These are phyloP conservation scores for Posidonia oceanica DNA, from an alignment of 116 monocot genomes.

Conservation along the genomic window DNA sequence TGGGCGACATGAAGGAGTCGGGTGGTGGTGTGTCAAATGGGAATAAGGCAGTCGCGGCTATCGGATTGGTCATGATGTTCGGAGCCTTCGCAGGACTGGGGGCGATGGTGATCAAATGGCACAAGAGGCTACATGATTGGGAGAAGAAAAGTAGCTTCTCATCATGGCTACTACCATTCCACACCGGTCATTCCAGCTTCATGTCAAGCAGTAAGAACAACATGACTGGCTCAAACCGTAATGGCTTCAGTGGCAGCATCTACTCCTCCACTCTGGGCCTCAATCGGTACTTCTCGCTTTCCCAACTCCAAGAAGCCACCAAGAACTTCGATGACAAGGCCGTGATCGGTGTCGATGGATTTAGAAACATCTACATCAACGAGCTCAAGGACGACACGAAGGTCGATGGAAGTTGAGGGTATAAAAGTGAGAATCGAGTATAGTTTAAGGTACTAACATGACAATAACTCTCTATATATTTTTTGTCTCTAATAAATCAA, in stretches of 20 bases:
- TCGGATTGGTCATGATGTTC: constrained; percentile 67
- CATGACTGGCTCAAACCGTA: constrained; percentile 29
- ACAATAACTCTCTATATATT: no score
- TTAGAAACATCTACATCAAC: constrained; percentile 78
- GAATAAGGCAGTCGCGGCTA: constrained; percentile 26
- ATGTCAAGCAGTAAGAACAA: constrained; percentile 20
- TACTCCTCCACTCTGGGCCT: constrained; percentile 53
- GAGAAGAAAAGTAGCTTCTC: constrained; percentile 79
- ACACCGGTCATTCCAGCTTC: no score
- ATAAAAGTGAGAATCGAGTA: no score
- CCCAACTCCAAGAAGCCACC: constrained; percentile 65
- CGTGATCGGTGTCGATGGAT: constrained; percentile 76
- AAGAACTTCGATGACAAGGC: no score
- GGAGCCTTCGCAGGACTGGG: constrained; percentile 78
- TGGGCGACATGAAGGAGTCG: constrained; percentile 31
- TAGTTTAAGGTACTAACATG: no score
- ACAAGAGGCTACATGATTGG: constrained; percentile 80
- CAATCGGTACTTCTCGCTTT: constrained; percentile 43
- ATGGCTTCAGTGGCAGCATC: constrained; percentile 37
- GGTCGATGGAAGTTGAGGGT: constrained; percentile 73
- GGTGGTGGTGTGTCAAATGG: background rate
- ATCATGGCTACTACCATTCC: no score
- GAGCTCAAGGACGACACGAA: constrained; percentile 74
- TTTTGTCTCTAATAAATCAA: no score
- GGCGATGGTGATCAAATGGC: constrained; percentile 59